phyloP scores from a whole-genome alignment of 495 filamentous ascomycete genomes.

The Geoglossum glabrum region DNA sequence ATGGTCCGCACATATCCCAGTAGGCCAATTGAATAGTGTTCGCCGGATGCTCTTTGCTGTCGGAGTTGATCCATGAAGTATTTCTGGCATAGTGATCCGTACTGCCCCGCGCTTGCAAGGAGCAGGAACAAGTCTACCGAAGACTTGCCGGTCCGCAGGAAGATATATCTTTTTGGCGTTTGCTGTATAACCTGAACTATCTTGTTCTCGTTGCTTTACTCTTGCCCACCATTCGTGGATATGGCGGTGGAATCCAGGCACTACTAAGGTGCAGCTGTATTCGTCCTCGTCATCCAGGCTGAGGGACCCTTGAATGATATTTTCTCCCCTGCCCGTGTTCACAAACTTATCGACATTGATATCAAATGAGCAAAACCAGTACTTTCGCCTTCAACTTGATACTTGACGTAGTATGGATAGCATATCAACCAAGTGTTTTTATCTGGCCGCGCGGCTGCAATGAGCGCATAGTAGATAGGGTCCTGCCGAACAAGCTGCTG shows the following conservation, averaged over 20 bases:
- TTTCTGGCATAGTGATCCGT: not conserved
- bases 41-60: not conserved
- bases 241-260: not conserved
- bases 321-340: not conserved
- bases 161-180: not conserved
- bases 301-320: not conserved
- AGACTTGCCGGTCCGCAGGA: not conserved
- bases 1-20: not conserved
- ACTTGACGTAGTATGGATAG: not conserved
- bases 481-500: not conserved
- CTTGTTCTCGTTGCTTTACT: not conserved
- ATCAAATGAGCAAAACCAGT: not conserved
- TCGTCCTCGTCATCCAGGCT: not conserved
- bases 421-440: not conserved
- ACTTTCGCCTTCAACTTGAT: not conserved
- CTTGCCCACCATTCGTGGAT: not conserved
- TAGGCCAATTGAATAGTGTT: not conserved
- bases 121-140: not conserved
- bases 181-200: not conserved
- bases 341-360: not conserved
- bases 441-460: not conserved
- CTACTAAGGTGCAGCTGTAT: not conserved
- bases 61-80: not conserved
- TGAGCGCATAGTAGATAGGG: not conserved
- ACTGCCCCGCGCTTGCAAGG: not conserved